phyloP scores from a whole-genome alignment of 2,329 filamentous ascomycete species.

The Fusarium albidum region DNA sequence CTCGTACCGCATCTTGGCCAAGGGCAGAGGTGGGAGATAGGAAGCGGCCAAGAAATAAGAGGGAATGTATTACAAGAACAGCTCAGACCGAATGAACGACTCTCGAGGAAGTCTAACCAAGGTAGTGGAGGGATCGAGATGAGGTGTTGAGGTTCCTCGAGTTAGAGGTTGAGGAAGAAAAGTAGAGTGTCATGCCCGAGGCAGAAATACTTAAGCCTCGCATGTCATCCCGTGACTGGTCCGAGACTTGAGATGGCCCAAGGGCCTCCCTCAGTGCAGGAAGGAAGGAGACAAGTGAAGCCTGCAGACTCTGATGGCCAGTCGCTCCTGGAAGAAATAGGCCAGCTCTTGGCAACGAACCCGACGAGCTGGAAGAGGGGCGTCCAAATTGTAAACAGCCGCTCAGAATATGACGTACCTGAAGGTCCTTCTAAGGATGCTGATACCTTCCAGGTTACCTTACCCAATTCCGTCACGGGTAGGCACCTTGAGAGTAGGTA shows the following conservation, averaged over 20 bases:
- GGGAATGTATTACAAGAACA: conserved; percentile 9
- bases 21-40: conserved; percentile 36
- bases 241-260: neutral
- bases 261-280: neutral
- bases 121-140: neutral
- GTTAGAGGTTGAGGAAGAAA: neutral
- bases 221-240: conserved; percentile 8
- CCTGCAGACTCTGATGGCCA: neutral
- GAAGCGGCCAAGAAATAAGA: conserved; percentile 11
- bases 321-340: neutral
- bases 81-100: neutral
- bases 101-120: conserved; percentile 4
- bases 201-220: neutral
- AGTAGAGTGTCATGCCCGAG: neutral
- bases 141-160: neutral
- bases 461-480: no score
- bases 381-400: neutral
- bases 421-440: no score
- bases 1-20: conserved; percentile 75
- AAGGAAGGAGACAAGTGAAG: conserved; percentile 16
- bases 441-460: no score
- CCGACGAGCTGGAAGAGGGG: neutral
- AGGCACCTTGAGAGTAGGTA: no score
- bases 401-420: neutral
- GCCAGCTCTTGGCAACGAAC: neutral